Base-by-base conservation (phyloP, 805 yeast species). In the Lipomyces mesembrius region DNA sequence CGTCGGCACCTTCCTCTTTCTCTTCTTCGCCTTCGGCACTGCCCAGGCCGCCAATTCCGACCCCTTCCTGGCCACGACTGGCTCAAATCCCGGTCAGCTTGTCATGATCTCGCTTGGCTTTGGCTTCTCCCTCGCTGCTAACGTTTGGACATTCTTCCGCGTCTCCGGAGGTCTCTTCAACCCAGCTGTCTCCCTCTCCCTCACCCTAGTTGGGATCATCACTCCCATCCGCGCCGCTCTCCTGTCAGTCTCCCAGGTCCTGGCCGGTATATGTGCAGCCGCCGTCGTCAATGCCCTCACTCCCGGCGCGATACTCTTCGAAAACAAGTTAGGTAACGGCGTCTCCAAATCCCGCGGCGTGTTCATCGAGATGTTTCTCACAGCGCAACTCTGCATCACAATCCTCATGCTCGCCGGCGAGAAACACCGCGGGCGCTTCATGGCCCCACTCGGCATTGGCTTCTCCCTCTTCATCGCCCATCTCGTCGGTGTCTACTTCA, bases 211-310 rank as follows among this genome's bases (percentile, higher is more conserved):
- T 25, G 84, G 90, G 70, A 94, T 91, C 63, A 83, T 89, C 67
- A 84, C 91, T 54, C 91, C 92, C 64, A 68, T 88, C 39, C 86
- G 95, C 78, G 93, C 89, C 72, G 77, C 81, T 27, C 77, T 89
- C 64, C 86, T 88, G 87, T 79, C 85, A 78, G 57, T 88, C 63
- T 72, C 93, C 53, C 96, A 91, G 81, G 77, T 91, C 75, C 79
- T 90, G 77, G 96, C 90, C 61, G 96, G 96, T 79, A 88, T 91
- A 88, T 92, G 92, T 74, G 97, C 97, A 64, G 96, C 94, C 64
- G 96, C 91, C 78, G 94, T 92, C 57, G 96, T 92, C 59, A 80
- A 85, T 70, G 95, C 91, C 56, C 85, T 91, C 88, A 89, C 94
- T 29, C 96, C 97, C 54, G 96, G 96, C 69, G 82, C 82, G 59